Base-by-base conservation (phyloP, 495 filamentous ascomycete genomes). In the Cenococcum geophilum region DNA sequence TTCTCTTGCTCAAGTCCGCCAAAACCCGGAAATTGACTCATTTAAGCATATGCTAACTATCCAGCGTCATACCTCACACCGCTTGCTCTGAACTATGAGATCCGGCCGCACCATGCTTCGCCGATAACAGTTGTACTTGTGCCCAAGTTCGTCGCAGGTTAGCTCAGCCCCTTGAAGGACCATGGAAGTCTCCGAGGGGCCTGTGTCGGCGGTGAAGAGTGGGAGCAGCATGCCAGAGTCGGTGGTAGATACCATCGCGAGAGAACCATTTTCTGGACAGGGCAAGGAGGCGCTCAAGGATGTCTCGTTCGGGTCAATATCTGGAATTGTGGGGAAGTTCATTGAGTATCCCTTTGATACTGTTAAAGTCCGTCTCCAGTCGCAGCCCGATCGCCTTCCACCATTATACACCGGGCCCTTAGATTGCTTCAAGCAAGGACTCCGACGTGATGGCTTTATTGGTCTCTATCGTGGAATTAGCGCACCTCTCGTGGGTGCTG, bases 311-410 rank as follows among this genome's bases (percentile, higher is more conserved):
- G 74, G 74, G 27, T 70, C 69, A 25, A 73, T 84, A 23, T 92
- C 92, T 43, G 95, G 95, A 60, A 86, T 93, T 58, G 87, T 88
- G 22, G 95, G 93, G 62, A 99, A 99, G 77, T 83, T 89, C 63
- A 89, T 99, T 68, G 95, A 99, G 70, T 99, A 95, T 72, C 95
- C 95, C 34, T 97, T 97, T 74, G 95, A 99, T 77, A 99, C 95
- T 0, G 86, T 99, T 67, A 99, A 99, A 78, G 93, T 89, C 48
- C 81, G 84, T 23, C 76, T 90, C 4, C 87, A 90, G 71, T 86
- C 86, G 4, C 93, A 97, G 72, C 89, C 91, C 8, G 86, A 91
- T 68, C 82, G 87, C 61, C 79, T 87, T 0, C 90, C 92, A 27
- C 83, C 90, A 14, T 86, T 81, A 20, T 98, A 97, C 72, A 84